Evolutionary conservation across 1,284 basidiomycete genomes (phyloP).

Genomic region (Nidula niveotomentosa): DNA sequence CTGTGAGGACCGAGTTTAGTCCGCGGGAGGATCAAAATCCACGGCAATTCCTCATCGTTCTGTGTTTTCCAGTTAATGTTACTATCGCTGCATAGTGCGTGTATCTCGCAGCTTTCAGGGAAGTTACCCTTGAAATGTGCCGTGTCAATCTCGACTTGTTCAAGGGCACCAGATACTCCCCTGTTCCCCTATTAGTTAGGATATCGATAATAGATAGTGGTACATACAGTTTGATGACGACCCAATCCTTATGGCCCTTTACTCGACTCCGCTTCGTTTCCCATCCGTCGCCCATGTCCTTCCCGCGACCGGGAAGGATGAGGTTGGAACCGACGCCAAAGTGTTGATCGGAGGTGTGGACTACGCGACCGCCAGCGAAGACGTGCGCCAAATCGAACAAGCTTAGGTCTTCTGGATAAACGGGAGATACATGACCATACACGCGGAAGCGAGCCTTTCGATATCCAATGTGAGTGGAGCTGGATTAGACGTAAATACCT

Average conservation of each 20-base stretch:
- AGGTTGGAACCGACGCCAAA: conserved; percentile 93
- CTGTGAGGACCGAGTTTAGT: conserved; percentile 88
- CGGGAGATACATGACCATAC: conserved; percentile 76
- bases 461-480: conserved; percentile 7
- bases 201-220: neutral
- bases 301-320: conserved; percentile 84
- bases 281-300: conserved; percentile 99
- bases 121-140: conserved; percentile 97
- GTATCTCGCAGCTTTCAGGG: conserved; percentile 85
- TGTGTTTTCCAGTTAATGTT: conserved; percentile 40
- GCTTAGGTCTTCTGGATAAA: conserved; percentile 53
- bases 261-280: conserved; percentile 90
- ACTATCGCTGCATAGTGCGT: conserved; percentile 55
- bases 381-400: conserved; percentile 88
- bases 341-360: conserved; percentile 88
- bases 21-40: conserved; percentile 77
- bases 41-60: conserved; percentile 48
- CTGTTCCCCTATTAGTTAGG: conserved; percentile 31
- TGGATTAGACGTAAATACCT: conserved; percentile 1
- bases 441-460: conserved; percentile 82
- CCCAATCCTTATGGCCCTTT: conserved; percentile 87
- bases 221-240: conserved; percentile 83
- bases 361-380: conserved; percentile 84
- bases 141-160: conserved; percentile 89
- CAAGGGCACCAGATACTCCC: conserved; percentile 69